Percentiles rank a stretch among this genome's conserved stretches.
Evolutionary conservation across 2,329 filamentous ascomycete genomes (phyloP).

Genomic region (Tolypocladium tropicale): DNA sequence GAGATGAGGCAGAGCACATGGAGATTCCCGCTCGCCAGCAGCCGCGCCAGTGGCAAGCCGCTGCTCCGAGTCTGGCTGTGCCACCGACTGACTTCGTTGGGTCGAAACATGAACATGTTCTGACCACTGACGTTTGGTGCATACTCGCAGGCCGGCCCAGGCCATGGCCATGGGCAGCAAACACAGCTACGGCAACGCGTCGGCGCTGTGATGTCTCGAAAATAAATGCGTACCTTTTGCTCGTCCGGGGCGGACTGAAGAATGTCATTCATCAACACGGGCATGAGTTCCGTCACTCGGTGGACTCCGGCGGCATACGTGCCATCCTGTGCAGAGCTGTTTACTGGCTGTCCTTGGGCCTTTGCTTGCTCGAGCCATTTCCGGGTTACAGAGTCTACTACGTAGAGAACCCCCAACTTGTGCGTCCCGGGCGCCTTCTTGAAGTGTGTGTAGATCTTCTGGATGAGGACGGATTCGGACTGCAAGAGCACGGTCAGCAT

Average conservation of each 20-base stretch:
- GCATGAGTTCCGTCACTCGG: constrained; percentile 91
- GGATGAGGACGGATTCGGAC: constrained; percentile 90
- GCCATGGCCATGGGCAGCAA: constrained; percentile 19
- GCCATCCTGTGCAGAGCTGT: constrained; percentile 73
- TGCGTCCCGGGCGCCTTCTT: constrained; percentile 90
- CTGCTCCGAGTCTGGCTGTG: background rate
- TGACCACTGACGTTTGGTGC: background rate
- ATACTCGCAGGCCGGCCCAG: background rate
- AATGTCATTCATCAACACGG: constrained; percentile 91
- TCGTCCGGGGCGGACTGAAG: constrained; percentile 77
- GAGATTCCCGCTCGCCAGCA: background rate
- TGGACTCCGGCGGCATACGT: constrained; percentile 92
- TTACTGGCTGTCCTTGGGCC: constrained; percentile 70
- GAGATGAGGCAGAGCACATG: background rate
- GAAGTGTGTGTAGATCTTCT: constrained; percentile 95
- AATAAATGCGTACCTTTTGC: constrained; percentile 77
- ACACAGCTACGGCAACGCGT: constrained; percentile 6
- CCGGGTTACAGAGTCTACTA: constrained; percentile 98
- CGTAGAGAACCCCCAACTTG: constrained; percentile 98
- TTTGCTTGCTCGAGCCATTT: constrained; percentile 97
- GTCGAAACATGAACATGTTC: background rate
- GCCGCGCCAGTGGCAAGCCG: background rate
- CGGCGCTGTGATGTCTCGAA: constrained; percentile 1
- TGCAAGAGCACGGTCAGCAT: constrained; percentile 23
- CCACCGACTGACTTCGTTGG: background rate